Percentiles rank a stretch among this genome's conserved stretches.
phyloP scores from a whole-genome alignment of 208 protist genomes.

The Leishmania martiniquensis region DNA sequence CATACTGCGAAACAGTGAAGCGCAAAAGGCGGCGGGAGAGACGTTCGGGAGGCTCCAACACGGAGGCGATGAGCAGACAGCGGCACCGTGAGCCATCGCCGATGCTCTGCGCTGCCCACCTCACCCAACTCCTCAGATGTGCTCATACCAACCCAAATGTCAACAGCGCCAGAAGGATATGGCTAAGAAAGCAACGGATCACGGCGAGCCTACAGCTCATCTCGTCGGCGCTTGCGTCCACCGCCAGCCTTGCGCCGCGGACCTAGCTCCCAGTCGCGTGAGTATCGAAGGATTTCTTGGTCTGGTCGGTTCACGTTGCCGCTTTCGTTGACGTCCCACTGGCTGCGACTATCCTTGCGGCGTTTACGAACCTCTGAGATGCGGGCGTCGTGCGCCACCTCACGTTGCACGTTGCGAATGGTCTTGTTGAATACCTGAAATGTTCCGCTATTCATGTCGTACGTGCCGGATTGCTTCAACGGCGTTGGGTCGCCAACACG shows the following conservation, averaged over 20 bases:
- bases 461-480: constrained; percentile 81
- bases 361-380: constrained; percentile 61
- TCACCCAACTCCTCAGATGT: not conserved
- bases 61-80: not conserved
- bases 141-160: not conserved
- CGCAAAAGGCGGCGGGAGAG: not conserved
- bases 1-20: not conserved
- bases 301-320: constrained; percentile 76
- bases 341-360: constrained; percentile 47
- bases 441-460: constrained; percentile 67
- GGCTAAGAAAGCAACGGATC: not conserved
- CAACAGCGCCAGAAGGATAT: not conserved
- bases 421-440: constrained; percentile 87
- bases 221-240: constrained; percentile 24
- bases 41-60: not conserved
- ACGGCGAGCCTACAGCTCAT: not conserved
- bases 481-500: constrained; percentile 85
- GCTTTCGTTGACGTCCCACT: constrained; percentile 60
- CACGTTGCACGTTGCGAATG: constrained; percentile 76
- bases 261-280: constrained; percentile 73
- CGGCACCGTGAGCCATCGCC: not conserved
- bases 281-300: constrained; percentile 59
- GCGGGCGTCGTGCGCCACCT: constrained; percentile 68
- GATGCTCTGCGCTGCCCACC: not conserved
- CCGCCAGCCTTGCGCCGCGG: constrained; percentile 31